Percentiles rank a stretch among this genome's conserved stretches.
phyloP scores from a whole-genome alignment of 139 green algal species.

The Chlorella vulgaris region DNA sequence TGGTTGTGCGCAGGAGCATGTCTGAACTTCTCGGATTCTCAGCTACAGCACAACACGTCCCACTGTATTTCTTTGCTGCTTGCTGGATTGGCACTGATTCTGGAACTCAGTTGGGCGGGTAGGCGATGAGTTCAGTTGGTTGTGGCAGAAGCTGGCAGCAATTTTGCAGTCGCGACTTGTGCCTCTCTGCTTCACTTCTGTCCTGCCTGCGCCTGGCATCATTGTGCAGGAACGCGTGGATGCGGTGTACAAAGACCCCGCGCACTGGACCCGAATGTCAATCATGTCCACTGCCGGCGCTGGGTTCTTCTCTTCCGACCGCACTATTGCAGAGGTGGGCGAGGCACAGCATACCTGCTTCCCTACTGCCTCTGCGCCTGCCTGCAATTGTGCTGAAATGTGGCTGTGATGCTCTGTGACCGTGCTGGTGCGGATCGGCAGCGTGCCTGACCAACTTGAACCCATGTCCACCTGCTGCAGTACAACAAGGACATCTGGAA shows the following conservation, averaged over 20 bases:
- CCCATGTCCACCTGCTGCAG: background rate
- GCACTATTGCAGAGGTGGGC: conserved; percentile 86
- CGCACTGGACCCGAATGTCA: conserved; percentile 79
- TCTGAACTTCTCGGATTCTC: too few relatives aligned
- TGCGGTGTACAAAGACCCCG: conserved; percentile 68
- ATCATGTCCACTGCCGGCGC: conserved; percentile 92
- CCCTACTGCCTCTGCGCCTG: too few relatives aligned
- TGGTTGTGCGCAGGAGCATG: background rate
- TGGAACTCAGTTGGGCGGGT: too few relatives aligned
- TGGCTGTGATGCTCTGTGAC: background rate
- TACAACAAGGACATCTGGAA: conserved; percentile 54
- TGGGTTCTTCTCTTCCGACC: conserved; percentile 94
- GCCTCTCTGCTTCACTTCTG: background rate
- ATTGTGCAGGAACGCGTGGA: conserved; percentile 73
- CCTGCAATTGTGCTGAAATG: background rate
- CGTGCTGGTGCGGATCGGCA: background rate
- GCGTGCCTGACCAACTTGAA: background rate
- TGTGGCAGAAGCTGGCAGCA: background rate
- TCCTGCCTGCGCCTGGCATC: background rate
- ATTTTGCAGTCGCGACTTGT: background rate
- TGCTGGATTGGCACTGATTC: too few relatives aligned
- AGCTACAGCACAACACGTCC: too few relatives aligned
- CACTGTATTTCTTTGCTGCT: too few relatives aligned
- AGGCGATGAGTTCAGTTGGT: background rate
- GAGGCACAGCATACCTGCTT: too few relatives aligned